A percentile compares a stretch with the other conserved stretches of the same genome.
Conservation (phyloP, 768 basidiomycete species). For the Leucosporidium scottii region DNA sequence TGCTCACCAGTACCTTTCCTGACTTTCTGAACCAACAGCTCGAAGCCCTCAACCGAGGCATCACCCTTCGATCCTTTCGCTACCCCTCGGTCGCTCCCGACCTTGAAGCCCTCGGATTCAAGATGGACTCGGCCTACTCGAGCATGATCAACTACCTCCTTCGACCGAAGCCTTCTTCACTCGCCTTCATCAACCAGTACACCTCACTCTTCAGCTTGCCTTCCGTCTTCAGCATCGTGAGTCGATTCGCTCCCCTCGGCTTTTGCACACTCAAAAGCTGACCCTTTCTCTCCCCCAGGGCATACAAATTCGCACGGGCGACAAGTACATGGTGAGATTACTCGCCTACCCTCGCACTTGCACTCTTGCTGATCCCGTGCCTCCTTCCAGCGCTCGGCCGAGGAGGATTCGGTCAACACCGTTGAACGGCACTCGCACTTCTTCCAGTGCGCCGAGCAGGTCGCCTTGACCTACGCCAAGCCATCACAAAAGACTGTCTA, state of each 20-base stretch:
- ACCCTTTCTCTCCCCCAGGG: neutral
- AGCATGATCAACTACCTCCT: slow-evolving; percentile 24
- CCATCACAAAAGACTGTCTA: slow-evolving; percentile 22
- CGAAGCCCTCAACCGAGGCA: neutral
- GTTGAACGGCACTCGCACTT: slow-evolving; percentile 4
- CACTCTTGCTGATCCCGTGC: neutral
- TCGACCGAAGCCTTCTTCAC: slow-evolving; percentile 18
- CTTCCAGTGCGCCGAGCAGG: slow-evolving; percentile 18
- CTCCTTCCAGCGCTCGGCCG: slow-evolving; percentile 1
- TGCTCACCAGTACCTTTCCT: neutral
- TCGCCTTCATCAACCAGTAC: slow-evolving; percentile 21
- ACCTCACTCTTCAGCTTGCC: slow-evolving; percentile 22
- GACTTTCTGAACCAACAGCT: neutral
- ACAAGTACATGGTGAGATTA: slow-evolving; percentile 19
- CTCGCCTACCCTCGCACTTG: neutral
- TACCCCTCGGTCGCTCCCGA: neutral
- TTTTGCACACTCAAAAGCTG: too few relatives aligned
- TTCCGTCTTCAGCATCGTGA: slow-evolving; percentile 16
- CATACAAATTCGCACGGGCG: slow-evolving; percentile 22
- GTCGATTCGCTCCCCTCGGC: too few relatives aligned
- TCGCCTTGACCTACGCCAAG: slow-evolving; percentile 17
- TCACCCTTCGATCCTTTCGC: neutral
- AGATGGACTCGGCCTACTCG: slow-evolving; percentile 13
- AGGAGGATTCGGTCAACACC: slow-evolving; percentile 6
- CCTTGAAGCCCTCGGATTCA: slow-evolving; percentile 6